These are phyloP conservation scores for Ambrosiella beaveri DNA, from an alignment of 2,329 filamentous ascomycete species.

Conservation along the genomic window DNA sequence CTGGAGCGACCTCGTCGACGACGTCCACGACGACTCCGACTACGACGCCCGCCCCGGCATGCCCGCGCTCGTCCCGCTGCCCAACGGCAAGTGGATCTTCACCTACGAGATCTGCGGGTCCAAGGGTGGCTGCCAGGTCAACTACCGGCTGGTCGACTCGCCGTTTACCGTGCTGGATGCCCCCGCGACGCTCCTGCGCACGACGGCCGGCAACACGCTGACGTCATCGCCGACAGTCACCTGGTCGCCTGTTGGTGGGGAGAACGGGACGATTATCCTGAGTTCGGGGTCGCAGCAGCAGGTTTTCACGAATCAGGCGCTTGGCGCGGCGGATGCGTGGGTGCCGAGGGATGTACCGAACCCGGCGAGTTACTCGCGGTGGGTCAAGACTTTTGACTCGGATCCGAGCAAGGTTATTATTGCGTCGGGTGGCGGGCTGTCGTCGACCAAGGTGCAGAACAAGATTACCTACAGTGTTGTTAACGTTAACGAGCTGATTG, in stretches of 20 bases:
- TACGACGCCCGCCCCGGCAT: constrained; percentile 43
- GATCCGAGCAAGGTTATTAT: constrained; percentile 24
- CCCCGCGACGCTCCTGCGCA: constrained; percentile 20
- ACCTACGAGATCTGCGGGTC: constrained; percentile 44
- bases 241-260: constrained; percentile 27
- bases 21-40: constrained; percentile 42
- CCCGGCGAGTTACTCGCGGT: constrained; percentile 23
- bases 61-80: constrained; percentile 44
- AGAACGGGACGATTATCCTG: constrained; percentile 28
- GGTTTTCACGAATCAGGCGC: constrained; percentile 26
- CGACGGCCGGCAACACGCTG: constrained; percentile 18
- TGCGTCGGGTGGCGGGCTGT: constrained; percentile 28
- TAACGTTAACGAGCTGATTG: constrained; percentile 12
- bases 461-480: constrained; percentile 24
- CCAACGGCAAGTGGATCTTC: constrained; percentile 42
- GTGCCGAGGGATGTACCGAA: constrained; percentile 21
- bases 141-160: constrained; percentile 26
- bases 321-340: constrained; percentile 24
- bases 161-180: constrained; percentile 22
- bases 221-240: constrained; percentile 26
- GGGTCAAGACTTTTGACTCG: constrained; percentile 21
- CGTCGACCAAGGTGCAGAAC: constrained; percentile 28
- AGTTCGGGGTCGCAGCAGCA: constrained; percentile 21
- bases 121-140: constrained; percentile 26
- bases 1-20: constrained; percentile 45